phyloP scores from a whole-genome alignment of 768 basidiomycete genomes.

The Pleurotus ostreatus region DNA sequence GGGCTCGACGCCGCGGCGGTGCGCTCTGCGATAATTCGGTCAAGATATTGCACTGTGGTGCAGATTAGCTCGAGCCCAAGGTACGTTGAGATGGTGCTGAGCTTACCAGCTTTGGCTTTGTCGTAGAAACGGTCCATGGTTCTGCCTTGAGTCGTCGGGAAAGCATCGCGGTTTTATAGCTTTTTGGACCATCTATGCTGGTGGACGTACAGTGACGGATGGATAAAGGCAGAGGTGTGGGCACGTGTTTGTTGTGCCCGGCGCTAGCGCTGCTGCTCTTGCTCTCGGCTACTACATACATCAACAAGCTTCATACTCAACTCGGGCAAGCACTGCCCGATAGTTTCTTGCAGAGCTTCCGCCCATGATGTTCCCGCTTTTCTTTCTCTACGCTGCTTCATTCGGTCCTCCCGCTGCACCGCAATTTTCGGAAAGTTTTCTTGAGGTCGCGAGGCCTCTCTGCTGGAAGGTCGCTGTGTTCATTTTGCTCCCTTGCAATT shows the following conservation, averaged over 20 bases:
- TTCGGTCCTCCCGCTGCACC: not conserved
- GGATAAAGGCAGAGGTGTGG: not conserved
- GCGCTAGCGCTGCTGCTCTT: no score
- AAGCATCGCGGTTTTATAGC: not conserved
- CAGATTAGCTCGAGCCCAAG: not conserved
- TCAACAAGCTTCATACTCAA: not conserved
- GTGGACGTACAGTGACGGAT: not conserved
- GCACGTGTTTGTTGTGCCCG: not conserved
- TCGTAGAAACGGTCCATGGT: not conserved
- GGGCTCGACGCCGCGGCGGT: not conserved
- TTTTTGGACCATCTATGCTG: not conserved
- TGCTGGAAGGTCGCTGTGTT: not conserved
- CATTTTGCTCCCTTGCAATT: not conserved
- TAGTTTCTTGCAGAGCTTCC: not conserved
- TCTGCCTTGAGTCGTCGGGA: not conserved
- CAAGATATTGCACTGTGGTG: not conserved
- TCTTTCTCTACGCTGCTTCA: not conserved
- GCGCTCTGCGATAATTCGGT: not conserved
- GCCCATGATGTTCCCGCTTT: not conserved
- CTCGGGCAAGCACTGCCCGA: not conserved
- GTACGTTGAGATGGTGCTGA: not conserved
- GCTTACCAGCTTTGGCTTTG: not conserved
- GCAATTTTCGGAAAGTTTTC: no score
- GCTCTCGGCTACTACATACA: no score
- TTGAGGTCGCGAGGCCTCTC: no score